These are phyloP conservation scores for Fallopia convolvulus DNA, from an alignment of 148 eudicot species.

Conservation along the genomic window DNA sequence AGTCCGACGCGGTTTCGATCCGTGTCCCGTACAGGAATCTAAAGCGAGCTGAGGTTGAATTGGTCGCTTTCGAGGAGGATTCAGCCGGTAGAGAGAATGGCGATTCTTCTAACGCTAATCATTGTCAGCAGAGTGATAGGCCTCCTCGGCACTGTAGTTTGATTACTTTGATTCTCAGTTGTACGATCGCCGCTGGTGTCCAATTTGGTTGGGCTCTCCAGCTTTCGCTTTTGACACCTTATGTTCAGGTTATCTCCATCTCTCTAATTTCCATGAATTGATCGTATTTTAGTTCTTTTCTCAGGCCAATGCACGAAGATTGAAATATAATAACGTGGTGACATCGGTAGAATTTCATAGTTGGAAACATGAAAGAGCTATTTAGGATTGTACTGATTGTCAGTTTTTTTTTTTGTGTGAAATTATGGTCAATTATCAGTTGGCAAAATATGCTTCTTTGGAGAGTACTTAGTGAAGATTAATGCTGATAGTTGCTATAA, in stretches of 20 bases:
- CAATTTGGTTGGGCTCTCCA: slow-evolving; percentile 96
- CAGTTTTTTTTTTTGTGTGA: neutral
- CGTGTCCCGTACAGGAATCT: slow-evolving; percentile 34
- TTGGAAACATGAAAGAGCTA: neutral
- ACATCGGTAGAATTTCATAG: neutral
- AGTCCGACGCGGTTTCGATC: slow-evolving; percentile 26
- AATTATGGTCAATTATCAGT: neutral
- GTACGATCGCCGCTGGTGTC: slow-evolving; percentile 81
- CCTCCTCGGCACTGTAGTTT: slow-evolving; percentile 28
- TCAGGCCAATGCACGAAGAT: slow-evolving; percentile 1
- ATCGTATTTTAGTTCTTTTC: neutral
- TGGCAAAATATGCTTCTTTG: neutral
- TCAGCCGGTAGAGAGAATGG: slow-evolving; percentile 12
- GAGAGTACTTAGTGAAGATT: neutral
- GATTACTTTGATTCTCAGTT: slow-evolving; percentile 59
- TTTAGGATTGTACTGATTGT: neutral
- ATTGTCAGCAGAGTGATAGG: neutral
- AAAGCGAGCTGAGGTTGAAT: slow-evolving; percentile 33
- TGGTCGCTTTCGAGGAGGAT: slow-evolving; percentile 19
- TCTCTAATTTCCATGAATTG: neutral
- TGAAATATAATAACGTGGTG: neutral
- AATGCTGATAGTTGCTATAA: neutral
- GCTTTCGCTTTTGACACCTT: slow-evolving; percentile 91
- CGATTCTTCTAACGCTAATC: slow-evolving; percentile 8
- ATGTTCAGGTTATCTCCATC: slow-evolving; percentile 50